phyloP scores from a whole-genome alignment of 768 basidiomycete genomes.

The Boletus bicolor region DNA sequence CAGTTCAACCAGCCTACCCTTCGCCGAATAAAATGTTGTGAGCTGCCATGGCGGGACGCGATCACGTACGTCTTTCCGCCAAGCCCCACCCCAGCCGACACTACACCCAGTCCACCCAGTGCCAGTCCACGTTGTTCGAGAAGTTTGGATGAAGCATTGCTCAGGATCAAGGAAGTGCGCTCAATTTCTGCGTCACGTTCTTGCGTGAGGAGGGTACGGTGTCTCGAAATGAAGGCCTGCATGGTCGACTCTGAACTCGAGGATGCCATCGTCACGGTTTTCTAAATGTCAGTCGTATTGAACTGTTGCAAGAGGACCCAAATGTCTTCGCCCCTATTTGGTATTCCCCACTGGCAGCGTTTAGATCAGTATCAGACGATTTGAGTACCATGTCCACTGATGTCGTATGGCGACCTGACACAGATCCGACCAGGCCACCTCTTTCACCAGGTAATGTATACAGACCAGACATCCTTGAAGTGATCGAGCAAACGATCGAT shows the following conservation, averaged over 20 bases:
- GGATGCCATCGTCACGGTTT: slow-evolving; percentile 3
- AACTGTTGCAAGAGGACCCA: neutral
- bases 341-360: neutral
- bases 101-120: slow-evolving; percentile 67
- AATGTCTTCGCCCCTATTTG: neutral
- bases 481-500: slow-evolving; percentile 55
- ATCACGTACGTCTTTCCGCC: slow-evolving; percentile 82
- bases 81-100: slow-evolving; percentile 75
- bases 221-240: slow-evolving; percentile 61
- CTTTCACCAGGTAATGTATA: slow-evolving; percentile 38
- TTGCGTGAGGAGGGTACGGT: slow-evolving; percentile 58
- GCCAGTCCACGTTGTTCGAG: slow-evolving; percentile 89
- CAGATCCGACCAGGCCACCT: slow-evolving; percentile 21
- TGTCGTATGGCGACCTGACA: slow-evolving; percentile 42
- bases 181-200: slow-evolving; percentile 88
- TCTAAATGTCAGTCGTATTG: neutral
- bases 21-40: slow-evolving; percentile 24
- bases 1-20: slow-evolving; percentile 78
- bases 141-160: slow-evolving; percentile 78
- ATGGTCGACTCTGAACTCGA: slow-evolving; percentile 33
- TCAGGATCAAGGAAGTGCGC: slow-evolving; percentile 71
- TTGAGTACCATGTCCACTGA: slow-evolving; percentile 14
- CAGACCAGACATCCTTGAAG: slow-evolving; percentile 56
- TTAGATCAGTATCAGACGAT: neutral
- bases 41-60: neutral